Evolutionary conservation across 2,329 filamentous ascomycete genomes (phyloP), one percentile per base, ranked within the genome.

Genomic region (Cryphonectria nitschkei): DNA sequence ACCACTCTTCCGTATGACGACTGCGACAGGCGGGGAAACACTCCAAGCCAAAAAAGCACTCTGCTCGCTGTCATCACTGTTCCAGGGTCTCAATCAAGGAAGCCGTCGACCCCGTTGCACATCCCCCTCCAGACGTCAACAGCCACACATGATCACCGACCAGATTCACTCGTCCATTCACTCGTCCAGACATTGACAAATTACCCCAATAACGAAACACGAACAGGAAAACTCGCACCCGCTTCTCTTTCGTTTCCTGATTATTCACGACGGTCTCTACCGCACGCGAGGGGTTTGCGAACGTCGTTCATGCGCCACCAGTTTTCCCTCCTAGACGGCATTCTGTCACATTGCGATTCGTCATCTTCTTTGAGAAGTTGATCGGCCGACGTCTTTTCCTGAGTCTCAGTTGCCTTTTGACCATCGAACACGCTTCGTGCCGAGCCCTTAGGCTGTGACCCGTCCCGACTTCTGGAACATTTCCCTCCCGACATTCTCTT

Each of bases 301-400:
- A 37, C 68, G 68, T 68, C 67, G 62, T 70, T 72, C 29, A 66
- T 68, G 71, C 69, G 46, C 65, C 68, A 32, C 61, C 60, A 39
- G 61, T 58, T 41, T 6, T 63, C 4, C 66, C 68, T 60, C 54
- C 66, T 68, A 54, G 56, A 66, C 69, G 65, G 41, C 65, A 29
- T 19, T 41, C 60, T 46, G 61, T 56, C 62, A 64, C 43, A 70
- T 56, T 65, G 41, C 67, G 29, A 50, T 54, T 39, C 52, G 37
- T 68, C 56, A 65, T 58, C 62, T 29, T 58, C 62, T 34, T 60
- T 19, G 32, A 64, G 61, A 67, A 58, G 68, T 43, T 64, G 46
- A 58, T 41, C 34, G 54, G 39, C 62, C 29, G 29, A 66, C 43
- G 63, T 46, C 34, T 34, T 34, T 58, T 63, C 16, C 39, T 32